Base-by-base conservation (phyloP, 2,329 filamentous ascomycete species). In the Aspergillus cejpii region DNA sequence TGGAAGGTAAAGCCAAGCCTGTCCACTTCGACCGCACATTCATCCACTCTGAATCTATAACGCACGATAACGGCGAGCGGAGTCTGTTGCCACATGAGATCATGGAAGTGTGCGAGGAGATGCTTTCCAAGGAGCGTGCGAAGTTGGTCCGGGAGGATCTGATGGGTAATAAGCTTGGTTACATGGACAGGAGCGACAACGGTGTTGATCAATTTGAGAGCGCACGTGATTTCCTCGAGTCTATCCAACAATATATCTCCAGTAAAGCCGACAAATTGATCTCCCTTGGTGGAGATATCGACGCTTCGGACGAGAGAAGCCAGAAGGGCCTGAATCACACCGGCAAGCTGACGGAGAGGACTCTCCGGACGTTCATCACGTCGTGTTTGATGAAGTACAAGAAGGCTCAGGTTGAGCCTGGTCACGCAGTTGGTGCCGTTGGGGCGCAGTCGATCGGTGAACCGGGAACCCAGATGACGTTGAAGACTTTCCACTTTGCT, bases 401-500 rank as follows among this genome's bases (percentile, higher is more conserved):
- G 55, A 87, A 84, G 65, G 91, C 91, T 1, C 87, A 88, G 53
- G 87, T 94, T 15, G 90, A 98, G 64, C 90, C 92, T 10, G 92
- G 92, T 2, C 91, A 97, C 61, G 90, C 92, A 4, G 92, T 98
- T 0, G 92, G 92, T 51, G 92, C 92, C 12, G 89, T 97, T 28
- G 92, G 92, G 53, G 92, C 92, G 1, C 92, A 98, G 67, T 97
- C 91, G 1, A 98, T 98, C 57, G 92, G 92, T 69, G 92, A 98
- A 62, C 92, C 92, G 0, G 92, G 92, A 64, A 98, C 92, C 0
- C 92, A 98, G 68, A 98, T 98, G 92, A 98, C 92, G 1, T 73
- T 98, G 52, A 97, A 97, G 72, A 97, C 92, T 63, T 97, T 97
- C 81, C 92, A 97, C 85, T 98, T 98, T 74, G 92, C 92, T 63